A percentile compares a stretch with the other conserved stretches of the same genome.
These are phyloP conservation scores for Fusarium vanettenii DNA, from an alignment of 2,329 filamentous ascomycete genomes.

Conservation along the genomic window DNA sequence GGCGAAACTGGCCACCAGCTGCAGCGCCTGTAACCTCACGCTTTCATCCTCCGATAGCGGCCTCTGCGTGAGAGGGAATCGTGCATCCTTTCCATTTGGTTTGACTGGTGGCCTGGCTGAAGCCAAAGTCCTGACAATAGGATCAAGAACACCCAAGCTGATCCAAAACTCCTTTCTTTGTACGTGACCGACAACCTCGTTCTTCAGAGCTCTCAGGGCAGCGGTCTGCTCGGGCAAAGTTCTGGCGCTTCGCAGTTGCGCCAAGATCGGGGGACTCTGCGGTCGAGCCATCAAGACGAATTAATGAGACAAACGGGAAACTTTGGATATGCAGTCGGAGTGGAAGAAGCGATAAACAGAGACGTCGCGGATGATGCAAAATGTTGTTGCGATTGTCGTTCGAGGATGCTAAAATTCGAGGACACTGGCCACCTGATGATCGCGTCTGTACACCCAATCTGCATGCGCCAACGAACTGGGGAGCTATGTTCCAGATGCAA, in stretches of 20 bases:
- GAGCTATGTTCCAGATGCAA: background rate
- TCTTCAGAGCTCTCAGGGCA: constrained; percentile 81
- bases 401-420: constrained; percentile 19
- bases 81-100: constrained; percentile 54
- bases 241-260: constrained; percentile 67
- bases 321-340: background rate
- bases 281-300: constrained; percentile 63
- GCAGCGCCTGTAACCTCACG: constrained; percentile 80
- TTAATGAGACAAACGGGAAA: background rate
- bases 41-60: constrained; percentile 71
- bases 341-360: constrained; percentile 1
- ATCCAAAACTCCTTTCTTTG: constrained; percentile 88
- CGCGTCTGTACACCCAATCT: constrained; percentile 27
- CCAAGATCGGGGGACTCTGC: constrained; percentile 64
- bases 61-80: constrained; percentile 48
- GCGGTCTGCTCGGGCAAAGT: constrained; percentile 64
- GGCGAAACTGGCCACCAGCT: constrained; percentile 87
- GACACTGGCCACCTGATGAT: constrained; percentile 22
- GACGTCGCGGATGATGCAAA: constrained; percentile 12
- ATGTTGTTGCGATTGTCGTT: constrained; percentile 22
- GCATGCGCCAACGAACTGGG: constrained; percentile 13
- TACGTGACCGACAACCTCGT: constrained; percentile 88
- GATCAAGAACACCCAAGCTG: constrained; percentile 73
- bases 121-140: constrained; percentile 62
- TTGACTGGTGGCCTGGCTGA: constrained; percentile 48